phyloP scores from a whole-genome alignment of 169 alveolate species.

The Pseudocohnilembus persalinus region DNA sequence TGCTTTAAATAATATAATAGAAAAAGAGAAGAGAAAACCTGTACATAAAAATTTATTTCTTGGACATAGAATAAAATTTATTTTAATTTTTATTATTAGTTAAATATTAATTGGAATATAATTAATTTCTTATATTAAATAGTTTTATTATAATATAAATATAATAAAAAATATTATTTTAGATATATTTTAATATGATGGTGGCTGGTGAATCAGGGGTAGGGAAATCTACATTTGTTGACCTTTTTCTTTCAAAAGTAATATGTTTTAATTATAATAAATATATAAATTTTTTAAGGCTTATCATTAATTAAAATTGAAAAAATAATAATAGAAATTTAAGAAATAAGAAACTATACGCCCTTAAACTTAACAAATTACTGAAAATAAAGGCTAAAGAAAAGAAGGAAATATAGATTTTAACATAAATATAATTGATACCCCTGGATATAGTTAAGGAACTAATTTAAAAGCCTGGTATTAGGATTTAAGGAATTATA shows the following conservation, averaged over 20 bases:
- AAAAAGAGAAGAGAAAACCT: not conserved
- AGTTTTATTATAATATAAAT: no score
- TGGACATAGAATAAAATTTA: no score
- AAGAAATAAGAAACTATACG: constrained; percentile 13
- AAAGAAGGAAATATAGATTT: constrained; percentile 10
- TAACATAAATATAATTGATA: constrained; percentile 39
- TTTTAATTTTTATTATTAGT: no score
- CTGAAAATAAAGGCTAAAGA: constrained; percentile 21
- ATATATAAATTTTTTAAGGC: not conserved
- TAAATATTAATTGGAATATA: not conserved
- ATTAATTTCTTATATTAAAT: not conserved
- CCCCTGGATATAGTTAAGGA: constrained; percentile 36
- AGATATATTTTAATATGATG: constrained; percentile 30
- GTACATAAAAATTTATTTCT: no score
- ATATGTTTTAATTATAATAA: not conserved
- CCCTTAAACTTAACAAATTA: constrained; percentile 26
- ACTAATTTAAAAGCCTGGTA: constrained; percentile 20
- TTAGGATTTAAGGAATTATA: constrained; percentile 6
- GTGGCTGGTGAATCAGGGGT: constrained; percentile 29
- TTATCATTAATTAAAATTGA: not conserved
- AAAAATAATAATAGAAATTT: constrained; percentile 9
- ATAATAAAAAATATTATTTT: no score
- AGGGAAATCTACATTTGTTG: constrained; percentile 43
- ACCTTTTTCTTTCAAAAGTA: constrained; percentile 17
- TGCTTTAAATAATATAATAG: not conserved